Conservation (phyloP, 495 filamentous ascomycete species). For the Podospora anserina region DNA sequence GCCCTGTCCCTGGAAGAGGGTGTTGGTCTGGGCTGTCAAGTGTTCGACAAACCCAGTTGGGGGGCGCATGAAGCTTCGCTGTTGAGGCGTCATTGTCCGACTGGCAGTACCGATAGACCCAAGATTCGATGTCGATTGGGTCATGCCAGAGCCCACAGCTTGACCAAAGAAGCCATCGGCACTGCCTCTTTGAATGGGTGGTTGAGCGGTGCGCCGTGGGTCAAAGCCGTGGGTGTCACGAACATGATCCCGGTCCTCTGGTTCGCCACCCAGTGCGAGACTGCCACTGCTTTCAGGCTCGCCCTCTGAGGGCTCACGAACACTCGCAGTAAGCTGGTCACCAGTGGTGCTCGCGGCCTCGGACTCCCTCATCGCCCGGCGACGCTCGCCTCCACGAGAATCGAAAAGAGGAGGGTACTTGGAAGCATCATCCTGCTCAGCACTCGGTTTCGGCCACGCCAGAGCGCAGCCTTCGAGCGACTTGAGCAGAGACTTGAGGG, state of each 20-base stretch:
- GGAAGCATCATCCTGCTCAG: slow-evolving; percentile 30
- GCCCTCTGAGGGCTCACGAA: slow-evolving; percentile 42
- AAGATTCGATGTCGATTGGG: slow-evolving; percentile 45
- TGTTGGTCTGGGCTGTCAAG: slow-evolving; percentile 42
- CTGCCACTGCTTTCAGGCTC: slow-evolving; percentile 75
- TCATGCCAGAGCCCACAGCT: slow-evolving; percentile 52
- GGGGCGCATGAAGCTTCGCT: slow-evolving; percentile 63
- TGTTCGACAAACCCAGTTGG: slow-evolving; percentile 59
- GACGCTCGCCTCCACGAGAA: slow-evolving; percentile 68
- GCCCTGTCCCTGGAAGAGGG: slow-evolving; percentile 67
- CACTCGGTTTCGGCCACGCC: slow-evolving; percentile 27
- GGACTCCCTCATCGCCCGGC: slow-evolving; percentile 67
- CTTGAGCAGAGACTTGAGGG: slow-evolving; percentile 33
- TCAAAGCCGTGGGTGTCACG: slow-evolving; percentile 54
- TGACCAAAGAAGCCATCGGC: slow-evolving; percentile 53
- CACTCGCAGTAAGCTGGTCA: slow-evolving; percentile 47
- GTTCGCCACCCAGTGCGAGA: slow-evolving; percentile 84
- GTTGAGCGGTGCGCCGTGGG: slow-evolving; percentile 58
- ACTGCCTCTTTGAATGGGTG: slow-evolving; percentile 66
- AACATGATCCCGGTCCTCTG: slow-evolving; percentile 64
- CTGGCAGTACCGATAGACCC: slow-evolving; percentile 50
- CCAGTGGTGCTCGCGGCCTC: slow-evolving; percentile 59
- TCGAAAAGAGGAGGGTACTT: slow-evolving; percentile 76
- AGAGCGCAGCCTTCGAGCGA: slow-evolving; percentile 33
- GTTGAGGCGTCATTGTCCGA: slow-evolving; percentile 79